These are phyloP conservation scores for Bolboschoenoplectus hybrid DNA, from an alignment of 202 grass and related monocot species.

Conservation along the genomic window DNA sequence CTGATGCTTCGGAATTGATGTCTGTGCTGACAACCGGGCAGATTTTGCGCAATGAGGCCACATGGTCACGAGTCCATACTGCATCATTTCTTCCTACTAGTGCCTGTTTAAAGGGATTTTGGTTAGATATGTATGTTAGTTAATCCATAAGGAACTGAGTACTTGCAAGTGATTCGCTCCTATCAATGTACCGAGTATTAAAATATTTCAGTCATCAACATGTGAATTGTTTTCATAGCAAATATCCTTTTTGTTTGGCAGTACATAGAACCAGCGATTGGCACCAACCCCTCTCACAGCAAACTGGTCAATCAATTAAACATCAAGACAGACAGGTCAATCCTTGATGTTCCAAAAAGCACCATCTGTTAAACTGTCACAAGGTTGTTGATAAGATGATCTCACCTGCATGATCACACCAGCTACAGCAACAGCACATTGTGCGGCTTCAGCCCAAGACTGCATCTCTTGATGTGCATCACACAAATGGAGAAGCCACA, in stretches of 20 bases:
- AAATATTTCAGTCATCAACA: neutral
- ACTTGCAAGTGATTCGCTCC: neutral
- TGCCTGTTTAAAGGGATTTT: conserved; percentile 57
- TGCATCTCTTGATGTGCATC: conserved; percentile 99
- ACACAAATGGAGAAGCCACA: conserved; percentile 97
- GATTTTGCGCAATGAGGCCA: conserved; percentile 79
- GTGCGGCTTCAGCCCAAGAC: conserved; percentile 96
- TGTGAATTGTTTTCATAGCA: neutral
- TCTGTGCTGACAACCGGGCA: conserved; percentile 86
- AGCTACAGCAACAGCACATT: conserved; percentile 98
- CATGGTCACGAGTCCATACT: conserved; percentile 92
- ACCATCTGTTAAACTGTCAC: neutral
- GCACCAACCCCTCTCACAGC: neutral
- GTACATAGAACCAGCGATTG: neutral
- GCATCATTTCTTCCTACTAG: conserved; percentile 97
- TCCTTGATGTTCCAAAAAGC: neutral
- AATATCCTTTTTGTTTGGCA: neutral
- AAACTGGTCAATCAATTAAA: neutral
- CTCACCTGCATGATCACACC: conserved; percentile 99
- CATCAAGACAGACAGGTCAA: conserved; percentile 27
- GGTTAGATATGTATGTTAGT: conserved; percentile 30
- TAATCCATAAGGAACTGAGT: conserved; percentile 30
- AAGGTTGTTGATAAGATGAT: conserved; percentile 18
- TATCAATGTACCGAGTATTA: neutral
- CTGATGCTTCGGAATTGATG: conserved; percentile 69